Conservation (phyloP, 148 eudicot species). For the Agrostemma githago region DNA sequence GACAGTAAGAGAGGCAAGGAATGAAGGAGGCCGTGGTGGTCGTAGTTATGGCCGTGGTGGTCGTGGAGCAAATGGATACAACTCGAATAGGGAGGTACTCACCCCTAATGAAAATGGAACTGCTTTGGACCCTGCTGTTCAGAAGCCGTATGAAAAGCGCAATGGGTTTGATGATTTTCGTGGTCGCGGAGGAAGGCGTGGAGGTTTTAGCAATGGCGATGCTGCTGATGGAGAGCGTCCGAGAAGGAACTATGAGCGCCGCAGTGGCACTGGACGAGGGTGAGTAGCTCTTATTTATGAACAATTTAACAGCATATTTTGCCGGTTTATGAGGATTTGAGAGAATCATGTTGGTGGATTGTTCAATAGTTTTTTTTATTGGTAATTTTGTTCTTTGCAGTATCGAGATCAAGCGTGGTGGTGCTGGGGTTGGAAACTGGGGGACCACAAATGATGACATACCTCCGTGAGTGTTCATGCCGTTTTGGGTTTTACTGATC, state of each 20-base stretch:
- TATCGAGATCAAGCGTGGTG: conserved; percentile 65
- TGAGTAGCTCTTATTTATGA: conserved; percentile 22
- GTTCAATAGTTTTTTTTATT: not conserved
- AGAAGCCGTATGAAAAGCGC: conserved; percentile 46
- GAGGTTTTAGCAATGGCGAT: conserved; percentile 64
- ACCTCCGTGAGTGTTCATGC: conserved; percentile 43
- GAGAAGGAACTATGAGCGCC: conserved; percentile 73
- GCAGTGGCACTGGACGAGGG: conserved; percentile 86
- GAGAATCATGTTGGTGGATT: not conserved
- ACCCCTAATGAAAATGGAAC: conserved; percentile 39
- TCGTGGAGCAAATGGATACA: conserved; percentile 49
- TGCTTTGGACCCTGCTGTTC: conserved; percentile 40
- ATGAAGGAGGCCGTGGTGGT: conserved; percentile 52
- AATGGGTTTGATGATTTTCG: conserved; percentile 43
- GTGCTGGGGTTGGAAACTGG: conserved; percentile 91
- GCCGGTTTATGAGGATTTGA: not conserved
- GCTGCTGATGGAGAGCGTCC: conserved; percentile 59
- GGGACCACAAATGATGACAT: conserved; percentile 71
- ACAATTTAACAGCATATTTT: too few species aligned
- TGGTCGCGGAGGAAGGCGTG: conserved; percentile 74
- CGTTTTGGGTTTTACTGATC: not conserved
- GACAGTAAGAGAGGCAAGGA: conserved; percentile 57
- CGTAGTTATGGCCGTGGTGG: conserved; percentile 51
- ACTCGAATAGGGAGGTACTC: conserved; percentile 30
- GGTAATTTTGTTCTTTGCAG: conserved; percentile 22